A percentile compares a stretch with the other conserved stretches of the same genome.
Conservation (phyloP, 2,329 filamentous ascomycete genomes). For the Clathrospora elynae region DNA sequence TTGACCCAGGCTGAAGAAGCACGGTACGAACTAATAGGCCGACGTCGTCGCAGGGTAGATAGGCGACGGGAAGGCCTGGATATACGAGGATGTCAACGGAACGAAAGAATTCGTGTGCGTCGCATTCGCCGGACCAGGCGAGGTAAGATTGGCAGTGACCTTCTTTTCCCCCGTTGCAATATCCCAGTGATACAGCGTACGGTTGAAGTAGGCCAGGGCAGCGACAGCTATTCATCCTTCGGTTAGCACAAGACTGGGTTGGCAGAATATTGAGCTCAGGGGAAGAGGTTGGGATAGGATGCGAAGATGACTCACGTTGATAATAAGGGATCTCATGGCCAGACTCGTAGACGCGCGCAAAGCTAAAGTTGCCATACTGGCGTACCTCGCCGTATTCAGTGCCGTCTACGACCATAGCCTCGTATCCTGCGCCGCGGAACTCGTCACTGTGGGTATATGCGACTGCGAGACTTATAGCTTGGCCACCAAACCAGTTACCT, state of each 20-base stretch:
- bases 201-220: conserved; percentile 46
- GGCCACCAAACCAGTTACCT: conserved; percentile 49
- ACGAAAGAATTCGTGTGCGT: conserved; percentile 50
- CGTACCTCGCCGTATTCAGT: conserved; percentile 50
- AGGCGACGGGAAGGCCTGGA: conserved; percentile 15
- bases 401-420: conserved; percentile 45
- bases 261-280: too few relatives aligned
- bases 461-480: conserved; percentile 44
- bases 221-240: conserved; percentile 28
- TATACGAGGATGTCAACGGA: conserved; percentile 31
- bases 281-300: neutral
- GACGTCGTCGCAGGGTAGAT: conserved; percentile 22
- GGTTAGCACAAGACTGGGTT: conserved; percentile 4
- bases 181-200: conserved; percentile 44
- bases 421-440: conserved; percentile 37
- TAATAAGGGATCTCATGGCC: conserved; percentile 52
- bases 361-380: conserved; percentile 50
- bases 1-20: too few relatives aligned
- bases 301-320: conserved; percentile 34
- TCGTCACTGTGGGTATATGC: conserved; percentile 45
- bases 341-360: conserved; percentile 47
- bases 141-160: conserved; percentile 44
- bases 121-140: conserved; percentile 42
- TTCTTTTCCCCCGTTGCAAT: conserved; percentile 43
- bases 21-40: conserved; percentile 19